Evolutionary conservation across 306 rosid species (phyloP).

Genomic region (Luffa aegyptiaca): DNA sequence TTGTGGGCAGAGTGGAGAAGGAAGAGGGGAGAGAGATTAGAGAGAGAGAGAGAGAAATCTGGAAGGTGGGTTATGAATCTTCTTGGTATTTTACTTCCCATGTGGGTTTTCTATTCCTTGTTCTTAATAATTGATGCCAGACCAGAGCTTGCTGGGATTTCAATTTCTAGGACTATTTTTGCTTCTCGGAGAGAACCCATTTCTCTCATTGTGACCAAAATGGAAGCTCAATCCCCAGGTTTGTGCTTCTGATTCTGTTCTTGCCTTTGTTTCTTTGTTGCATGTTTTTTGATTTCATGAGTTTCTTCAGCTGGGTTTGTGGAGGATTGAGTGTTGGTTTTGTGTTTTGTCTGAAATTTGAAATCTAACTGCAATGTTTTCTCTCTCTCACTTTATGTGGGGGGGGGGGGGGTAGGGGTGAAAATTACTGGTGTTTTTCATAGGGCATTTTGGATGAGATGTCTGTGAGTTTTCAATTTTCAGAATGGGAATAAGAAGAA

Average conservation of each 20-base stretch:
- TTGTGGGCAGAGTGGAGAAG: not conserved
- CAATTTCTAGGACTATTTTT: conserved; percentile 16
- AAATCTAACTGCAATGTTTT: not conserved
- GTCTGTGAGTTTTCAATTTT: not conserved
- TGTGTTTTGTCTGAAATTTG: not conserved
- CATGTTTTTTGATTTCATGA: not conserved
- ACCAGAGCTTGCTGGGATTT: conserved; percentile 18
- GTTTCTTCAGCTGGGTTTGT: not conserved
- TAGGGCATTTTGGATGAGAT: not conserved
- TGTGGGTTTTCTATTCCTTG: conserved; percentile 32
- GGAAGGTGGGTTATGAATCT: conserved; percentile 28
- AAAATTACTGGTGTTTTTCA: not conserved
- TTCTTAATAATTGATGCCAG: conserved; percentile 29
- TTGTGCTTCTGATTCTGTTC: conserved; percentile 6
- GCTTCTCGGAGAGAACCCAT: conserved; percentile 14
- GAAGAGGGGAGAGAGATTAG: not conserved
- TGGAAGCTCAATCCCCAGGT: conserved; percentile 80
- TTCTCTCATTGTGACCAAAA: conserved; percentile 31
- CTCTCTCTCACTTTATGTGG: not conserved
- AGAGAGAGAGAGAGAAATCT: not conserved
- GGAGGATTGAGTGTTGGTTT: not conserved
- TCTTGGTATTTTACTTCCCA: conserved; percentile 25
- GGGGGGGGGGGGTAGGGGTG: not conserved
- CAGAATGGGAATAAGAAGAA: not conserved
- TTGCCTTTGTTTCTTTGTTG: not conserved